Evolutionary conservation across 2,329 filamentous ascomycete genomes (phyloP), one percentile per base, ranked within the genome.

Genomic region (Xylariaceae sp.): DNA sequence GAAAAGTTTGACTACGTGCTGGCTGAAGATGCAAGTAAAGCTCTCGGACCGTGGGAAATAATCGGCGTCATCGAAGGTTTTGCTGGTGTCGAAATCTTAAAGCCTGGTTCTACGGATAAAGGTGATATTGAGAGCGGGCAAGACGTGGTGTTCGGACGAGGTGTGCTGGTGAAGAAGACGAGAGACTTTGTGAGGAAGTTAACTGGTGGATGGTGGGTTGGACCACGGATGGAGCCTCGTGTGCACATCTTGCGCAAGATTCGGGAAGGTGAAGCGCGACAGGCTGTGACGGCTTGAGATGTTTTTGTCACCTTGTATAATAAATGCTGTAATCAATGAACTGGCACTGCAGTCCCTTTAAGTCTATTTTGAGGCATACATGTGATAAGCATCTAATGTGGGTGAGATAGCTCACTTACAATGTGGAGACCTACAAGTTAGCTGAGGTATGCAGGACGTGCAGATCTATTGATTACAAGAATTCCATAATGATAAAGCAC

Each of bases 171-270:
- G 14, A 65, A 60, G 22, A 54, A 53, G 21, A 42, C 73, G 25
- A 71, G 71, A 46, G 63, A 69, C 5, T 38, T 50, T 2, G 69
- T 78, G 6, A 72, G 74, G 48, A 50, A 49, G 21, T 48, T 66
- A 5, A 82, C 78, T 0, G 73, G 79, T 2, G 82, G 82, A 0
- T 83, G 79, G 77, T 86, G 82, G 81, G 53, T 79, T 53, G 82
- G 82, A 0, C 81, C 80, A 20, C 70, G 72, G 52, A 82, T 84
- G 77, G 70, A 70, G 50, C 77, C 79, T 5, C 67, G 70, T 41
- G 72, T 83, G 35, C 64, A 72, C 53, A 69, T 83, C 16, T 57
- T 82, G 60, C 72, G 64, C 50, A 61, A 56, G 35, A 22, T 60
- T 48, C 47, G 62, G 8, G 61, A 58, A 21, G 54, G 56, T 19